phyloP scores from a whole-genome alignment of 495 filamentous ascomycete species.

The Penicillium nucicola region DNA sequence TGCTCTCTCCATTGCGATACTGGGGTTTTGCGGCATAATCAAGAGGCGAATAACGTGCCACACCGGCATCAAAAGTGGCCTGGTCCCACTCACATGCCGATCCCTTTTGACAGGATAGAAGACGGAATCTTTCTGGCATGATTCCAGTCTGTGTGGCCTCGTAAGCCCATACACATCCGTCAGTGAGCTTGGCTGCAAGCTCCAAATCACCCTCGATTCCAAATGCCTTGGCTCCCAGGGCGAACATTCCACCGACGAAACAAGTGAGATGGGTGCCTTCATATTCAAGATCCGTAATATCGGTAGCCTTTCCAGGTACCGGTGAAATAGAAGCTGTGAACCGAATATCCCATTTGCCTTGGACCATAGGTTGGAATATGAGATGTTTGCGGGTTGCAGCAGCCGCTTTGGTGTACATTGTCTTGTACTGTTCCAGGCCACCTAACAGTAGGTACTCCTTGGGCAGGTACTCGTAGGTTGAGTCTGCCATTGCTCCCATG shows the following conservation, averaged over 20 bases:
- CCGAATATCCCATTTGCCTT: constrained; percentile 69
- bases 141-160: constrained; percentile 76
- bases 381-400: constrained; percentile 71
- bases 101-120: constrained; percentile 64
- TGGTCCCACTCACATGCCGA: constrained; percentile 75
- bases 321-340: constrained; percentile 57
- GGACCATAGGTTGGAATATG: constrained; percentile 81
- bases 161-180: constrained; percentile 95
- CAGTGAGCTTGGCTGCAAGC: constrained; percentile 76
- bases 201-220: constrained; percentile 74
- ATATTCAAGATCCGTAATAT: constrained; percentile 35
- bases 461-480: constrained; percentile 91
- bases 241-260: constrained; percentile 94
- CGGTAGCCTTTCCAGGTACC: constrained; percentile 19
- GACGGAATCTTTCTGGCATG: constrained; percentile 76
- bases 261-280: constrained; percentile 80
- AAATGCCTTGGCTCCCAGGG: constrained; percentile 84
- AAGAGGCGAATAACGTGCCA: constrained; percentile 12
- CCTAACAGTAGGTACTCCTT: constrained; percentile 78
- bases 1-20: constrained; percentile 22
- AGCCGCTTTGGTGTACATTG: constrained; percentile 73
- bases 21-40: constrained; percentile 47
- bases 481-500: constrained; percentile 84
- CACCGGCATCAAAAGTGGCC: constrained; percentile 54
- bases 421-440: constrained; percentile 75